A percentile compares a stretch with the other conserved stretches of the same genome.
These are phyloP conservation scores for Gillenia trifoliata DNA, from an alignment of 306 rosid genomes.

Conservation along the genomic window DNA sequence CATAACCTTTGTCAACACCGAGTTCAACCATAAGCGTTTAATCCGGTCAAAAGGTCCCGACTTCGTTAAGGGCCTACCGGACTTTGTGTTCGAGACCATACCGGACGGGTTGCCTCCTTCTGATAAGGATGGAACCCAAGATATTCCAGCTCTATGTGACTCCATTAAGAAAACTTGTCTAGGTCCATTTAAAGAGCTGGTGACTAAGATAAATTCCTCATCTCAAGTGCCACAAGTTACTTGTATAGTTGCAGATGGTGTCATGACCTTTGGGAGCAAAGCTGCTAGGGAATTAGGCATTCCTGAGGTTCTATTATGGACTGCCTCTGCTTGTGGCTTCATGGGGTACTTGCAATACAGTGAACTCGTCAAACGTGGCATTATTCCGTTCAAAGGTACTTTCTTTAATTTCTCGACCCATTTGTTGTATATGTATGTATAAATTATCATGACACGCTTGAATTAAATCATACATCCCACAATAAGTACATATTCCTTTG, in stretches of 20 bases:
- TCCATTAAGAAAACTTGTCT: slow-evolving; percentile 12
- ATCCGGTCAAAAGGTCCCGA: neutral
- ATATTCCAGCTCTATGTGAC: slow-evolving; percentile 6
- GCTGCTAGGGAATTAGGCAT: slow-evolving; percentile 21
- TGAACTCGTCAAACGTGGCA: slow-evolving; percentile 21
- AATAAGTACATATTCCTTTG: too few species aligned
- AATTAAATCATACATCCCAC: too few species aligned
- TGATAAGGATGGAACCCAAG: slow-evolving; percentile 19
- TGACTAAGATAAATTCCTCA: slow-evolving; percentile 8
- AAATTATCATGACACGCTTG: too few species aligned
- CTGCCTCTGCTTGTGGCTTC: slow-evolving; percentile 34
- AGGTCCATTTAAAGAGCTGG: slow-evolving; percentile 24
- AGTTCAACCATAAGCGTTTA: slow-evolving; percentile 17
- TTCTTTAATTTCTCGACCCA: neutral
- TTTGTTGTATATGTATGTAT: too few species aligned
- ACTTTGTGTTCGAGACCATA: slow-evolving; percentile 22
- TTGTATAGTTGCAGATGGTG: slow-evolving; percentile 19
- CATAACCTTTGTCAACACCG: slow-evolving; percentile 19
- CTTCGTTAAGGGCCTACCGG: slow-evolving; percentile 4
- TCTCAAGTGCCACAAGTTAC: slow-evolving; percentile 14
- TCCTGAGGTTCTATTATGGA: slow-evolving; percentile 23
- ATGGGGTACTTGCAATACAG: slow-evolving; percentile 12
- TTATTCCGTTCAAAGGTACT: slow-evolving; percentile 29
- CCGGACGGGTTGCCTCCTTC: slow-evolving; percentile 22
- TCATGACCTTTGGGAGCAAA: slow-evolving; percentile 16